phyloP scores from a whole-genome alignment of 2,329 filamentous ascomycete genomes.

The Periconia sp. region DNA sequence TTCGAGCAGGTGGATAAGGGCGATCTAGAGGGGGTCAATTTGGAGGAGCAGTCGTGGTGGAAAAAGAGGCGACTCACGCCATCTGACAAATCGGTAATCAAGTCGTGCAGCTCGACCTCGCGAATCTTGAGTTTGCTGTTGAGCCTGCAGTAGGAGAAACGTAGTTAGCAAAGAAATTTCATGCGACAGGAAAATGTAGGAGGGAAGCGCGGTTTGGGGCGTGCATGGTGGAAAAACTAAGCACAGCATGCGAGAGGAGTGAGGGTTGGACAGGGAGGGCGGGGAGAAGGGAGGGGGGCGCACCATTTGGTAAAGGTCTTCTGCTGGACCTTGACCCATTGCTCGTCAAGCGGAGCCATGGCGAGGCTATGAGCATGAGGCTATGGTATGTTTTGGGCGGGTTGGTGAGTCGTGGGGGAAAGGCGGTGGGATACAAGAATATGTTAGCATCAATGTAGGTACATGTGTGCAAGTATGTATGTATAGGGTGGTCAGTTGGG shows the following conservation, averaged over 20 bases:
- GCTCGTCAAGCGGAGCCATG: constrained; percentile 59
- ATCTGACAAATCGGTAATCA: constrained; percentile 88
- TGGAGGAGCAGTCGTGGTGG: constrained; percentile 4
- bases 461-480: too few species aligned
- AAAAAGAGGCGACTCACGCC: constrained; percentile 65
- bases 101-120: constrained; percentile 77
- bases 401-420: neutral
- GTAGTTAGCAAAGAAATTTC: constrained; percentile 20
- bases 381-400: neutral
- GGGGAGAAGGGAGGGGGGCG: constrained; percentile 21
- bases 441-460: too few species aligned
- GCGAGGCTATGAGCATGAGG: constrained; percentile 31
- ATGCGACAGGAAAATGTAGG: constrained; percentile 4
- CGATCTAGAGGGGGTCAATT: constrained; percentile 60
- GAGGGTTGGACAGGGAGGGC: too few species aligned
- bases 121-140: constrained; percentile 90
- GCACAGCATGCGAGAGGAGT: neutral
- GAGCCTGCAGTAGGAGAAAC: constrained; percentile 61
- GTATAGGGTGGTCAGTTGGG: too few species aligned
- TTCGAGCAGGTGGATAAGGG: constrained; percentile 95
- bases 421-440: neutral
- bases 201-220: neutral
- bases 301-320: constrained; percentile 99
- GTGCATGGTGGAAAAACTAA: neutral
- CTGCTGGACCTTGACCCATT: constrained; percentile 80